phyloP scores from a whole-genome alignment of 2,329 filamentous ascomycete species.

The Xylaria sp. region DNA sequence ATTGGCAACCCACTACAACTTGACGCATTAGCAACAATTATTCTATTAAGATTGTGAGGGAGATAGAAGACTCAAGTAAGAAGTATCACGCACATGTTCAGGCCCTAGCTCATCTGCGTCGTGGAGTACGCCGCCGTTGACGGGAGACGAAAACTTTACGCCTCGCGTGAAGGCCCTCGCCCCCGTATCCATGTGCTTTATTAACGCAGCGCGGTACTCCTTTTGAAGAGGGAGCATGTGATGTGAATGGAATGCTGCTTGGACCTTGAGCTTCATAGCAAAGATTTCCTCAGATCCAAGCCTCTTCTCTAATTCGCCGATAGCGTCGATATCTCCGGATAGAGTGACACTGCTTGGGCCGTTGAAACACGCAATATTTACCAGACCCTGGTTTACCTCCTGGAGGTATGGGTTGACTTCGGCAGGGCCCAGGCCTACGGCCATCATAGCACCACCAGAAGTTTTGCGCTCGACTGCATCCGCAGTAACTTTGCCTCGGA shows the following conservation, averaged over 20 bases:
- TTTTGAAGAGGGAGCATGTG: slow-evolving; percentile 31
- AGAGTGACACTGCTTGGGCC: slow-evolving; percentile 38
- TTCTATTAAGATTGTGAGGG: neutral
- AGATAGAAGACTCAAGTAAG: too few relatives aligned
- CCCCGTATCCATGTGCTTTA: too few relatives aligned
- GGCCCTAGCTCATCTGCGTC: slow-evolving; percentile 7
- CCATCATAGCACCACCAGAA: slow-evolving; percentile 32
- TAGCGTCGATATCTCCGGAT: slow-evolving; percentile 30
- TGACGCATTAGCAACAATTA: too few relatives aligned
- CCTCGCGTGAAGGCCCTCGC: too few relatives aligned
- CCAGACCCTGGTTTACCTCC: slow-evolving; percentile 3
- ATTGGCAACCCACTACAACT: too few relatives aligned
- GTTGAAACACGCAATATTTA: slow-evolving; percentile 37
- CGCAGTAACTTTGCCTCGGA: slow-evolving; percentile 34
- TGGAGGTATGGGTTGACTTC: slow-evolving; percentile 31
- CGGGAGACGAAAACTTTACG: slow-evolving; percentile 25
- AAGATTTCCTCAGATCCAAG: slow-evolving; percentile 32
- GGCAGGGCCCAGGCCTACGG: slow-evolving; percentile 29
- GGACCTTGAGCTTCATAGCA: slow-evolving; percentile 33
- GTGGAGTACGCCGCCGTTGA: slow-evolving; percentile 22
- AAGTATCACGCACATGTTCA: slow-evolving; percentile 4
- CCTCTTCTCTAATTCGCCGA: slow-evolving; percentile 24
- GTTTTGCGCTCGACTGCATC: slow-evolving; percentile 16
- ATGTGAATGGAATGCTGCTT: slow-evolving; percentile 36
- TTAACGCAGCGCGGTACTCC: slow-evolving; percentile 19